Evolutionary conservation across 768 basidiomycete species (phyloP).

Genomic region (Mycena chlorophos): DNA sequence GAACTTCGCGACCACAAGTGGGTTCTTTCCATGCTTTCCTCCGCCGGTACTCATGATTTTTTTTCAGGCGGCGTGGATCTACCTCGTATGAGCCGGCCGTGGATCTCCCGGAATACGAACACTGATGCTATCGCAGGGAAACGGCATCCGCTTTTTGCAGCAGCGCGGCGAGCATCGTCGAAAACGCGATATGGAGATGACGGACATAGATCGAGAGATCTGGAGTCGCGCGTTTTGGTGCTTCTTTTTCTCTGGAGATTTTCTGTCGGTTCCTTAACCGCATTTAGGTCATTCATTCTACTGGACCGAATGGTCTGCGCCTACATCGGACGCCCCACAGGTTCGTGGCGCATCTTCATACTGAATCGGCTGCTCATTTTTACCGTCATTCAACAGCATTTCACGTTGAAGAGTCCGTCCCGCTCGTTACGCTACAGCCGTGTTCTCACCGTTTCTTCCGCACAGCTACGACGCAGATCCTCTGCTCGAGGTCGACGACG

Average conservation of each 20-base stretch:
- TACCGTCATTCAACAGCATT: slow-evolving; percentile 40
- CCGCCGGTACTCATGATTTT: background rate
- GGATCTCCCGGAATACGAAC: too few species aligned
- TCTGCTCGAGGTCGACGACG: slow-evolving; percentile 53
- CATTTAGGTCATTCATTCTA: slow-evolving; percentile 31
- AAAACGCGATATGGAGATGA: slow-evolving; percentile 28
- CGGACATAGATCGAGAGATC: slow-evolving; percentile 46
- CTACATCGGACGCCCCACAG: slow-evolving; percentile 48
- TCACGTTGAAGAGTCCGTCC: slow-evolving; percentile 52
- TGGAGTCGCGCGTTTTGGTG: slow-evolving; percentile 50
- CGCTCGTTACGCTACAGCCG: background rate
- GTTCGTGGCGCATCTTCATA: background rate
- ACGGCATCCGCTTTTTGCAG: slow-evolving; percentile 52
- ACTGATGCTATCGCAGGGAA: slow-evolving; percentile 22
- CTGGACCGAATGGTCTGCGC: slow-evolving; percentile 33
- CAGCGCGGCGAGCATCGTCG: slow-evolving; percentile 54
- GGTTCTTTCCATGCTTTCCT: background rate
- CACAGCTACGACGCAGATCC: slow-evolving; percentile 53
- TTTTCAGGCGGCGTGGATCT: slow-evolving; percentile 46
- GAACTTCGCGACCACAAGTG: slow-evolving; percentile 34
- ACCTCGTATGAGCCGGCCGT: too few species aligned
- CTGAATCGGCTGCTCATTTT: background rate
- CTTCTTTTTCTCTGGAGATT: background rate
- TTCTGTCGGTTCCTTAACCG: background rate
- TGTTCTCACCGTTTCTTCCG: background rate